A percentile compares a stretch with the other conserved stretches of the same genome.
Evolutionary conservation across 192 early-diverging fungal species (phyloP).

Genomic region (Coemansia umbellata): DNA sequence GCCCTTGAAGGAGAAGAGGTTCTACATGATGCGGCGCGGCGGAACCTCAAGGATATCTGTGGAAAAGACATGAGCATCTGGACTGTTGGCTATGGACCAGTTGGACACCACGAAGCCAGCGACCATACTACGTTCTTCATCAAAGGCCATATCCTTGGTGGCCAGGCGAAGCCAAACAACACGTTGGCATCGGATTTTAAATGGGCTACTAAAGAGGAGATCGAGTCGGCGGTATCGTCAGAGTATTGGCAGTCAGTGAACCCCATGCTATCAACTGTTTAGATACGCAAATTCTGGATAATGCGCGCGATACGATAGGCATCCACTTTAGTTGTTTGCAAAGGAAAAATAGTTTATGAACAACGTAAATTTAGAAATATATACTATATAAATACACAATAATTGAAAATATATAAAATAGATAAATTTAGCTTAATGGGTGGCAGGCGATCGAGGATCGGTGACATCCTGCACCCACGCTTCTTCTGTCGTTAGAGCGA

Average conservation of each 20-base stretch:
- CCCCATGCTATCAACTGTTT: conserved; percentile 36
- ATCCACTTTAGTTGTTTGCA: no score
- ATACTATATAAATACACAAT: no score
- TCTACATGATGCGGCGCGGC: conserved; percentile 70
- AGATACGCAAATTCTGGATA: no score
- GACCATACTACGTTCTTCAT: conserved; percentile 73
- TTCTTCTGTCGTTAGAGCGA: background rate
- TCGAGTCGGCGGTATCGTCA: conserved; percentile 24
- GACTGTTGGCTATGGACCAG: conserved; percentile 81
- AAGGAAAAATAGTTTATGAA: background rate
- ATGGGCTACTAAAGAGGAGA: conserved; percentile 49
- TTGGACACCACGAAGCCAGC: conserved; percentile 59
- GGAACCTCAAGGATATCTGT: conserved; percentile 65
- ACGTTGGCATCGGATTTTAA: conserved; percentile 32
- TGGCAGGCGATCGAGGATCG: conserved; percentile 1
- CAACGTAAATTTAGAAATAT: background rate
- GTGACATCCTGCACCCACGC: conserved; percentile 4
- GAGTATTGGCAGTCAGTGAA: conserved; percentile 48
- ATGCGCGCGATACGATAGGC: no score
- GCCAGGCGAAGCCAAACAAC: conserved; percentile 52
- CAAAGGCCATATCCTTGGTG: conserved; percentile 77
- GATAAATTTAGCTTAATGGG: background rate
- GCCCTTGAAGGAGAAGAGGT: conserved; percentile 61
- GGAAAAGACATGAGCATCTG: conserved; percentile 76
- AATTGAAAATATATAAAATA: background rate